Conservation (phyloP, 768 basidiomycete species). For the Trametes meyenii region DNA sequence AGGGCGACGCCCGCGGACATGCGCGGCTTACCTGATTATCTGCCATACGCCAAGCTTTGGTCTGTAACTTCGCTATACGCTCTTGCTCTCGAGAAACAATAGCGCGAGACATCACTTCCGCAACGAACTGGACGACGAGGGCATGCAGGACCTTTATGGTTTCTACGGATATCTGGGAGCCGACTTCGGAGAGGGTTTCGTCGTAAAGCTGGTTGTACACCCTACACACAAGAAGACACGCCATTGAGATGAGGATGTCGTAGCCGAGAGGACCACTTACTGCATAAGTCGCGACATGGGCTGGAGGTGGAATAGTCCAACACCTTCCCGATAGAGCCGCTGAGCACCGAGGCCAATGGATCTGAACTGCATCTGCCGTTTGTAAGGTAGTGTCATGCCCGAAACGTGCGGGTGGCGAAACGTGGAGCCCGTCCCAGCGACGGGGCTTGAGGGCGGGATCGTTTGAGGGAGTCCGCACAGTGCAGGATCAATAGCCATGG, state of each 20-base stretch:
- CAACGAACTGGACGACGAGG: slow-evolving; percentile 53
- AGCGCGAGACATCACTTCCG: slow-evolving; percentile 51
- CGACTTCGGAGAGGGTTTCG: slow-evolving; percentile 29
- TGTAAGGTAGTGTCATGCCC: slow-evolving; percentile 50
- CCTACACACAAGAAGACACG: slow-evolving; percentile 17
- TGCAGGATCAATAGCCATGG: background rate
- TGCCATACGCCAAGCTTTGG: slow-evolving; percentile 59
- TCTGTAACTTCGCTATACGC: slow-evolving; percentile 54
- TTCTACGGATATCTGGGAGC: slow-evolving; percentile 47
- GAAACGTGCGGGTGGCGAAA: slow-evolving; percentile 29
- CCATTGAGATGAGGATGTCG: background rate
- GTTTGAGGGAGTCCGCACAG: background rate
- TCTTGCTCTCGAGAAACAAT: slow-evolving; percentile 64
- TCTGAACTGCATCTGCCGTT: slow-evolving; percentile 44
- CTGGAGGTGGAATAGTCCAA: slow-evolving; percentile 53
- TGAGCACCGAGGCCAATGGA: slow-evolving; percentile 49
- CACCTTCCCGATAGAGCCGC: slow-evolving; percentile 43
- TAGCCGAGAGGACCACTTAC: slow-evolving; percentile 33
- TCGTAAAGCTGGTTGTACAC: slow-evolving; percentile 36
- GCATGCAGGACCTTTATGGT: slow-evolving; percentile 50
- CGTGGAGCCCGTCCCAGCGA: background rate
- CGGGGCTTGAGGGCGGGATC: background rate
- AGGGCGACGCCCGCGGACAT: background rate
- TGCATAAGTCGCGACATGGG: slow-evolving; percentile 43
- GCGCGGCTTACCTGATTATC: slow-evolving; percentile 44